Evolutionary conservation across 768 basidiomycete species (phyloP).

Genomic region (Rhizopogon sp.): DNA sequence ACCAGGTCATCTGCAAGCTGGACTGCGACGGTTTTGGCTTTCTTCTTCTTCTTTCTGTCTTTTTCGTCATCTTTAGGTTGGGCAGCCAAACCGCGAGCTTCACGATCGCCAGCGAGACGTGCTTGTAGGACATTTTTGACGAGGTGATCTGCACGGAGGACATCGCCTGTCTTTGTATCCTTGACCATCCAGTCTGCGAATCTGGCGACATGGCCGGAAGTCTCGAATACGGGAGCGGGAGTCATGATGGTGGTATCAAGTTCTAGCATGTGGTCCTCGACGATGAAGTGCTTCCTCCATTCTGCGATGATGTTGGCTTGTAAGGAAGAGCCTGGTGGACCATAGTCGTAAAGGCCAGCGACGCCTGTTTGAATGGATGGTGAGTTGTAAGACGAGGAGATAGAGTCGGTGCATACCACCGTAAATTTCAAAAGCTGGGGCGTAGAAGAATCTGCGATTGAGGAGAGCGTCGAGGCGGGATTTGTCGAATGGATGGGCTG

Average conservation of each 20-base stretch:
- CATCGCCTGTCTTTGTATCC: slow-evolving; percentile 91
- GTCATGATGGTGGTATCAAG: slow-evolving; percentile 99
- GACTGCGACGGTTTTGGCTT: slow-evolving; percentile 60
- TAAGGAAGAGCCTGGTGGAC: slow-evolving; percentile 91
- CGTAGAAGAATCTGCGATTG: slow-evolving; percentile 92
- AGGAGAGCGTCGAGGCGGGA: slow-evolving; percentile 77
- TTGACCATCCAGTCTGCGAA: slow-evolving; percentile 99
- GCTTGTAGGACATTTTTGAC: slow-evolving; percentile 92
- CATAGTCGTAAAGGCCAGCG: slow-evolving; percentile 97
- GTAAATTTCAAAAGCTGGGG: slow-evolving; percentile 98
- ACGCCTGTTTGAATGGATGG: slow-evolving; percentile 53
- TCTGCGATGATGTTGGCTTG: slow-evolving; percentile 95
- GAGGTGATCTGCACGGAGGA: slow-evolving; percentile 93
- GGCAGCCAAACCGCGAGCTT: slow-evolving; percentile 76
- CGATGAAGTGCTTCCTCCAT: slow-evolving; percentile 98
- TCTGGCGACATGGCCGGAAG: slow-evolving; percentile 95
- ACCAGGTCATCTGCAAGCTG: slow-evolving; percentile 71
- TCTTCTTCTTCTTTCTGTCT: slow-evolving; percentile 55
- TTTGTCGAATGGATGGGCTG: slow-evolving; percentile 86
- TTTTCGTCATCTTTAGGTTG: slow-evolving; percentile 56
- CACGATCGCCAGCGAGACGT: slow-evolving; percentile 82
- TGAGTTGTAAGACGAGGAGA: not conserved
- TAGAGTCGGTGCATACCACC: slow-evolving; percentile 57
- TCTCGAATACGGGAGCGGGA: slow-evolving; percentile 88
- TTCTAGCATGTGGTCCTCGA: slow-evolving; percentile 98